Base-by-base conservation (phyloP, 2,329 filamentous ascomycete genomes). In the Cercospora berteroae region DNA sequence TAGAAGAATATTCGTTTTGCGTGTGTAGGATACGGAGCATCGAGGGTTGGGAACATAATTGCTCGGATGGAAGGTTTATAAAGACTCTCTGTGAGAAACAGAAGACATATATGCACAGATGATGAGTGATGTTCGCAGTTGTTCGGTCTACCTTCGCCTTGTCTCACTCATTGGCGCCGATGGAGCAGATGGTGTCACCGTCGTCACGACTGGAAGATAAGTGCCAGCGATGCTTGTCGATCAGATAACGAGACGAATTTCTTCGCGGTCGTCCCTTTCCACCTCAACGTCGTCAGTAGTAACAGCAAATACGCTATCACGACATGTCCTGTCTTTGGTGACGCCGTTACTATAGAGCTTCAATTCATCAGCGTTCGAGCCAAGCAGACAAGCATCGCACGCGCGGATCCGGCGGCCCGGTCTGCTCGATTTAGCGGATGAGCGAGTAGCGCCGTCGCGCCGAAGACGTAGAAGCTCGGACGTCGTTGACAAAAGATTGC, bases 381-480 rank as follows among this genome's bases (percentile, higher is more conserved):
- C 52, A 31, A 56, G 12, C 52, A 31, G 52, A 29, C 23, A 56
- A 56, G 52, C 42, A 27, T 29, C 23, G 42, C 60, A 52, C 42
- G 36, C 18, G 58, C 58, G 58, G 58, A 60, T 42, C 33, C 36
- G 33, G 58, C 58, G 58, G 58, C 58, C 58, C 58, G 65, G 36
- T 31, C 29, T 23, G 39, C 42, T 62, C 23, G 20, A 50, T 62
- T 42, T 52, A 27, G 20, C 16, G 16, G 27, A 27, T 25, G 27
- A 27, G 60, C 60, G 60, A 62, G 59, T 61, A 61, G 39, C 59
- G 59, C 59, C 59, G 60, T 62, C 36, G 39, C 60, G 60, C 60
- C 60, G 60, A 62, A 52, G 39, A 50, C 39, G 60, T 42, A 31
- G 58, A 60, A 60, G 58, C 58, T 60, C 36, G 31, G 58, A 44